Base-by-base conservation (phyloP, 208 protist genomes). In the Spongospora subterranea region DNA sequence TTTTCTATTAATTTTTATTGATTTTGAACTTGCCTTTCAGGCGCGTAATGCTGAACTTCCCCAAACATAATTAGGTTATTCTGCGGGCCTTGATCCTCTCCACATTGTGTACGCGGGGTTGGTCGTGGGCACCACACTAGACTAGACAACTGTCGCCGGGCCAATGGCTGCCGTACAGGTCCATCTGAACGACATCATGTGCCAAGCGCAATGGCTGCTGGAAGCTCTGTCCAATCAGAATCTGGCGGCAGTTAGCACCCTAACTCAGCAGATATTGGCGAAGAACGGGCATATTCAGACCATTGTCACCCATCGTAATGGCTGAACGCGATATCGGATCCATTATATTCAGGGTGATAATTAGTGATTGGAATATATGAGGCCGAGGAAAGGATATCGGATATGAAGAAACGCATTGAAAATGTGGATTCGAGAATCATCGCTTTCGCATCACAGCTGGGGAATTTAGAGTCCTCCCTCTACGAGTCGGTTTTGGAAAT, bases 141-240 rank as follows among this genome's bases (percentile, higher is more conserved):
- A n/a, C n/a, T n/a, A n/a, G n/a, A n/a, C n/a, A n/a, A n/a, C n/a
- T n/a, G n/a, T n/a, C n/a, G n/a, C n/a, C n/a, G n/a, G n/a, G n/a
- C n/a, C n/a, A n/a, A n/a, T n/a, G n/a, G n/a, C n/a, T n/a, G n/a
- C n/a, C n/a, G n/a, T 82, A n/a, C 17, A 39, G 40, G 17, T 35
- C 71, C 71, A 82, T 82, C n/a, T 82, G 71, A n/a, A 82, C n/a
- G 71, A 82, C 35, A 40, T 82, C 17, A 35, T 82, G 71, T n/a
- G 35, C 6, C 71, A n/a, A 35, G 71, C n/a, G 6, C 71, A 82
- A 43, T 82, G 71, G 71, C n/a, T 82, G n/a, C 17, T 82, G 17
- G 71, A 82, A n/a, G 40, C 35, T 20, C 17, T 82, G 13, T 35
- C 71, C 6, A 17, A 6, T 35, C 35, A 43, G 71, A 82, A 82